These are phyloP conservation scores for Beta vulgaris DNA, from an alignment of 148 eudicot genomes.

Conservation along the genomic window DNA sequence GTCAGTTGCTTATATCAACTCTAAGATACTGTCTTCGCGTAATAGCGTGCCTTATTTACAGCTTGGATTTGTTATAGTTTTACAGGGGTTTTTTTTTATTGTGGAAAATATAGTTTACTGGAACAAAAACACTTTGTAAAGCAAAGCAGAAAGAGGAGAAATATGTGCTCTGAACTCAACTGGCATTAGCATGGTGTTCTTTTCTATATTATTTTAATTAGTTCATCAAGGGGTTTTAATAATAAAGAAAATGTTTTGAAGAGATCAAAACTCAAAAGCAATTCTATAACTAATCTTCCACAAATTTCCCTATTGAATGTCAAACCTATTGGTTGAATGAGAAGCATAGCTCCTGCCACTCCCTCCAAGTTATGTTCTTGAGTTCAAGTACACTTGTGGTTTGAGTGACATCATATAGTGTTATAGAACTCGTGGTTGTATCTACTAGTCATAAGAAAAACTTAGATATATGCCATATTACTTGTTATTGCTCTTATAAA, in stretches of 20 bases:
- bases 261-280: too few species aligned
- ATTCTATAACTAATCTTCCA: too few species aligned
- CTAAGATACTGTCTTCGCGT: too few species aligned
- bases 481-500: neutral
- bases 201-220: too few species aligned
- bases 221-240: neutral
- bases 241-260: too few species aligned
- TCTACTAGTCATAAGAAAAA: neutral
- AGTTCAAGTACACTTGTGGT: neutral
- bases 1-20: neutral
- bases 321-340: neutral
- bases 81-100: neutral
- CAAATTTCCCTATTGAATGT: neutral
- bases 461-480: neutral
- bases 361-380: neutral
- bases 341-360: neutral
- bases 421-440: neutral
- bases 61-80: neutral
- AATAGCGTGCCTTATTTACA: neutral
- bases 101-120: neutral
- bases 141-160: neutral
- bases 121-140: neutral
- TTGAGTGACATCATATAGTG: neutral
- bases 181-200: too few species aligned
- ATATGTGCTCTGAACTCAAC: too few species aligned